Percentiles rank a stretch among this genome's conserved stretches.
phyloP scores from a whole-genome alignment of 768 basidiomycete genomes.

The Chalciporus sphaerocephalus region DNA sequence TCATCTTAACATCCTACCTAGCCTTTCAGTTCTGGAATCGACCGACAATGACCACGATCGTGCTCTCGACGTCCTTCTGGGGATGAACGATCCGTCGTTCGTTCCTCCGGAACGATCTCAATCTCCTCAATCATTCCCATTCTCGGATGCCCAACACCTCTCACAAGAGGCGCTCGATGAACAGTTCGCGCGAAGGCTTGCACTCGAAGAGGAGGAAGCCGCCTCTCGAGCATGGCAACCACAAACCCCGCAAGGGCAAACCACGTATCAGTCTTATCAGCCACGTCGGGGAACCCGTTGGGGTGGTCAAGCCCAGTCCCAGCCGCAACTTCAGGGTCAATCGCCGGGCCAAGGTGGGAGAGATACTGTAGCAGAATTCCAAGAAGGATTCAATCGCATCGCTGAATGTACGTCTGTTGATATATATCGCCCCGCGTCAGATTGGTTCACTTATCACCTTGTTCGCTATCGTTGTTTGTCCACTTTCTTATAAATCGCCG shows the following conservation, averaged over 20 bases:
- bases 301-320: background rate
- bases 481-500: background rate
- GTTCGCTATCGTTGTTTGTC: background rate
- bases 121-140: slow-evolving; percentile 21
- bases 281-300: slow-evolving; percentile 13
- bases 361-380: slow-evolving; percentile 62
- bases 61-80: slow-evolving; percentile 72
- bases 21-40: slow-evolving; percentile 68
- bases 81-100: slow-evolving; percentile 84
- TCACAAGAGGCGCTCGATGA: slow-evolving; percentile 75
- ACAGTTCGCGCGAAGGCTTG: slow-evolving; percentile 67
- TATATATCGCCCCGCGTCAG: too few species aligned
- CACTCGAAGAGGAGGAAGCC: slow-evolving; percentile 53
- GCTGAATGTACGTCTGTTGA: slow-evolving; percentile 61
- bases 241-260: slow-evolving; percentile 5
- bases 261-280: slow-evolving; percentile 25
- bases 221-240: slow-evolving; percentile 18
- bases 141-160: slow-evolving; percentile 11
- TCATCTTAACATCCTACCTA: slow-evolving; percentile 22
- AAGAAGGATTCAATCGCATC: slow-evolving; percentile 69
- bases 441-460: too few species aligned
- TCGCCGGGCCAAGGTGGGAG: slow-evolving; percentile 23
- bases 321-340: slow-evolving; percentile 13
- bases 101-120: slow-evolving; percentile 32
- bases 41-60: slow-evolving; percentile 66